These are phyloP conservation scores for Lactarius hatsudake DNA, from an alignment of 768 basidiomycete species.

Conservation along the genomic window DNA sequence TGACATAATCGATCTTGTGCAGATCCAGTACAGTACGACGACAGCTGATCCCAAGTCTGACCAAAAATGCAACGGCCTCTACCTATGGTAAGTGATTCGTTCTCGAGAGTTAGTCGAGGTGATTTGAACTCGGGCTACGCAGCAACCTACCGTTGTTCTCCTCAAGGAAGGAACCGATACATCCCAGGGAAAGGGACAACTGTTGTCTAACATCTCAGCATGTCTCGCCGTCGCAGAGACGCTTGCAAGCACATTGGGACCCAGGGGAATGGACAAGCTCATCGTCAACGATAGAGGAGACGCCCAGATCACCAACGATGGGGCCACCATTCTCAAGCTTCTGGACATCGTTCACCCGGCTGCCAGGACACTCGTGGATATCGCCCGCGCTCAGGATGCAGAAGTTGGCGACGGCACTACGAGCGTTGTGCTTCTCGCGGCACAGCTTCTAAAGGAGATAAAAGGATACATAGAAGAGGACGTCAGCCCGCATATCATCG, in stretches of 20 bases:
- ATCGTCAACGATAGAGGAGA: slow-evolving; percentile 93
- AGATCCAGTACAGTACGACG: background rate
- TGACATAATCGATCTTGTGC: slow-evolving; percentile 22
- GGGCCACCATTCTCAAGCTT: slow-evolving; percentile 95
- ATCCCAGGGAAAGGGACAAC: slow-evolving; percentile 89
- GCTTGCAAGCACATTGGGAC: slow-evolving; percentile 92
- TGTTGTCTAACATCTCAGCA: slow-evolving; percentile 94
- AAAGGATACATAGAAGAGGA: slow-evolving; percentile 92
- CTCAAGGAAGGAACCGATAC: slow-evolving; percentile 95
- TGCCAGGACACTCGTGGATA: slow-evolving; percentile 96
- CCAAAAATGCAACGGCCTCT: slow-evolving; percentile 76
- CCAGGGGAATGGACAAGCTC: slow-evolving; percentile 98
- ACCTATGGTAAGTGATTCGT: slow-evolving; percentile 25
- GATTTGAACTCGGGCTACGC: slow-evolving; percentile 22
- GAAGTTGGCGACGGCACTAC: slow-evolving; percentile 99
- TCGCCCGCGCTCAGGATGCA: slow-evolving; percentile 96
- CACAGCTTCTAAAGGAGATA: slow-evolving; percentile 92
- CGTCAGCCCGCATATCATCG: slow-evolving; percentile 95
- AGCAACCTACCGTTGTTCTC: slow-evolving; percentile 98
- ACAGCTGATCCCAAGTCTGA: background rate
- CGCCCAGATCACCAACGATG: slow-evolving; percentile 99
- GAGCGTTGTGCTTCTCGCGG: slow-evolving; percentile 90
- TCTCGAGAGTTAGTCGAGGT: slow-evolving; percentile 13
- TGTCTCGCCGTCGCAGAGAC: slow-evolving; percentile 93
- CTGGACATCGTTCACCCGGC: slow-evolving; percentile 98